Base-by-base conservation (phyloP, 768 basidiomycete genomes). In the Ramaria rubella region DNA sequence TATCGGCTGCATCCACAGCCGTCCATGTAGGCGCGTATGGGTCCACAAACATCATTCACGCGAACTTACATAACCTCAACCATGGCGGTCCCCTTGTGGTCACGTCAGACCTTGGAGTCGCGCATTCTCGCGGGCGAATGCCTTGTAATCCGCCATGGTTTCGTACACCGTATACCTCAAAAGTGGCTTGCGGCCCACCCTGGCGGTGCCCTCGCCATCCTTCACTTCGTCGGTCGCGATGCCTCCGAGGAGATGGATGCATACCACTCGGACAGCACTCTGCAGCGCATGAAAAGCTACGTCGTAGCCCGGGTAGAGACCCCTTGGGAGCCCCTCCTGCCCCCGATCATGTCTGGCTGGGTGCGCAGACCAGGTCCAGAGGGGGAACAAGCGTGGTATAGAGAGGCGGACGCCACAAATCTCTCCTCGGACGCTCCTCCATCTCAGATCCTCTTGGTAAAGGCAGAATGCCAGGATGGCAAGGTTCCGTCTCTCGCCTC, bases 151-250 rank as follows among this genome's bases (percentile, higher is more conserved):
- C 86, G 86, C 74, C 72, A 77, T 65, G 75, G 76, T 64, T 72
- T 77, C 56, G 79, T 86, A 62, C 78, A 86, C 50, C 78, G 78
- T 46, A 81, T 92, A 14, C 82, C 91, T 5, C 70, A 75, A 11
- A 68, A 75, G 14, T 97, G 94, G 94, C 82, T 94, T n/a, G 71
- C 79, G 4, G 75, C 80, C 4, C 95, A 98, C 67, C 96, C 96
- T 0, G 96, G 96, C 42, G 94, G 95, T 36, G 69, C 81, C 4
- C 85, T 97, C 49, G 80, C 93, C 14, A 81, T 99, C 57, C 82
- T 95, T 24, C 96, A 99, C 72, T 97, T 94, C 64, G 84, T 97
- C 40, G 96, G 95, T 3, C 80, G 95, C 55, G 94, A 99, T 67
- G 94, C 95, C 0, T 81, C 90, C 0, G 89, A 95, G 73, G 96